Conservation (phyloP, 805 yeast species). For the Myxozyma neotropica region DNA sequence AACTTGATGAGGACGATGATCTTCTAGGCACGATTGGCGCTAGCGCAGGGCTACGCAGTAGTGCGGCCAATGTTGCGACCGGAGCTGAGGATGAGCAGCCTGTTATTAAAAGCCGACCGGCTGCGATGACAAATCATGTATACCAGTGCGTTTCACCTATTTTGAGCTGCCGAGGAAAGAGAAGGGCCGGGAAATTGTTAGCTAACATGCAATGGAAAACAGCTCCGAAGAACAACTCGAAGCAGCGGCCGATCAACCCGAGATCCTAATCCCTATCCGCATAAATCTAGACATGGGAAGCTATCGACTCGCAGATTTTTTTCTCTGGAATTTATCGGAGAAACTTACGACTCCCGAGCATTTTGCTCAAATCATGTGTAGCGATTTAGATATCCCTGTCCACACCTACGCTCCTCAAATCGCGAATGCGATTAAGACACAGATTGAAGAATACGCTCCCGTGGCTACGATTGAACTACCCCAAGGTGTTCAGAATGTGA, state of each 20-base stretch:
- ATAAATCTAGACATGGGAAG: constrained; percentile 62
- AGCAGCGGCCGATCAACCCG: constrained; percentile 48
- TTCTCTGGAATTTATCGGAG: constrained; percentile 69
- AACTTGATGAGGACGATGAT: constrained; percentile 32
- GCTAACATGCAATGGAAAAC: neutral
- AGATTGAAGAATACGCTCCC: constrained; percentile 72
- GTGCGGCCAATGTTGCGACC: neutral
- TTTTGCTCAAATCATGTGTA: constrained; percentile 72
- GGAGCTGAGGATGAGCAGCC: constrained; percentile 18
- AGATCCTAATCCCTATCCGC: constrained; percentile 64
- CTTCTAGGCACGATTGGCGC: neutral
- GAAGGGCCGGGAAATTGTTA: neutral
- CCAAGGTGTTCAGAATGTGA: constrained; percentile 64
- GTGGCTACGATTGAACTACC: constrained; percentile 65
- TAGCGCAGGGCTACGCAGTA: neutral
- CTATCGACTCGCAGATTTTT: constrained; percentile 59
- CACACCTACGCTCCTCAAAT: constrained; percentile 59
- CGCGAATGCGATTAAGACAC: constrained; percentile 71
- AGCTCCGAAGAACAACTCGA: constrained; percentile 43
- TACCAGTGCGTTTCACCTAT: constrained; percentile 12
- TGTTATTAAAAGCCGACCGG: constrained; percentile 17
- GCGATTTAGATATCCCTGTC: constrained; percentile 79
- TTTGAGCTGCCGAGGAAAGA: neutral
- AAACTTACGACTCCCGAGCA: constrained; percentile 68
- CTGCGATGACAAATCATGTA: constrained; percentile 27